Percentiles rank a stretch among this genome's conserved stretches.
Conservation (phyloP, 768 basidiomycete species). For the Lentinula detonsa region DNA sequence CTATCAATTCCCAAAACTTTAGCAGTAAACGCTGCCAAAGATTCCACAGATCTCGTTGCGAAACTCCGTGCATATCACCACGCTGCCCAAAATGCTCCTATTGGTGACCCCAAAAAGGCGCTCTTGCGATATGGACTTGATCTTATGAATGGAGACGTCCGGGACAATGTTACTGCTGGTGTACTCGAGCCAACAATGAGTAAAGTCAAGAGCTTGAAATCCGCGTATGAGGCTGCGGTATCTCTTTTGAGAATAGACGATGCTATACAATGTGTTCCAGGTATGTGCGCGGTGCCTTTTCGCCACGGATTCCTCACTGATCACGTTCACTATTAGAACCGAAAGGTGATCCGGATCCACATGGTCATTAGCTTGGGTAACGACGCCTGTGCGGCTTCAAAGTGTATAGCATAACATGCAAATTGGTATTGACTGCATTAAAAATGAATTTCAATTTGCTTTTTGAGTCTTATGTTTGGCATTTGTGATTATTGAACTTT, state of each 20-base stretch:
- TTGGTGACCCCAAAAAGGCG: slow-evolving; percentile 85
- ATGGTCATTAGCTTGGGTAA: slow-evolving; percentile 52
- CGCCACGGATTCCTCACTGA: slow-evolving; percentile 10
- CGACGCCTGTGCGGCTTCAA: not conserved
- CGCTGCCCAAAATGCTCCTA: slow-evolving; percentile 88
- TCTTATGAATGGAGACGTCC: slow-evolving; percentile 87
- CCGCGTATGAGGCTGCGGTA: slow-evolving; percentile 94
- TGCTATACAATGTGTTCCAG: slow-evolving; percentile 87
- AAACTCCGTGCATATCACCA: slow-evolving; percentile 97
- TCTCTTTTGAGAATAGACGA: slow-evolving; percentile 93
- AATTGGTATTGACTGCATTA: too few species aligned
- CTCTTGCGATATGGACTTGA: slow-evolving; percentile 93
- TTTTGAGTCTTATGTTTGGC: too few species aligned
- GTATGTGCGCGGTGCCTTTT: slow-evolving; percentile 26
- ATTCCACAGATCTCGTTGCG: slow-evolving; percentile 95
- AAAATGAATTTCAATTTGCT: too few species aligned
- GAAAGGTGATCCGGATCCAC: slow-evolving; percentile 65
- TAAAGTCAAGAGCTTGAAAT: slow-evolving; percentile 96
- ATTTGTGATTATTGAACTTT: too few species aligned
- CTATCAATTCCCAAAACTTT: slow-evolving; percentile 95
- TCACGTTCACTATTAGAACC: slow-evolving; percentile 42
- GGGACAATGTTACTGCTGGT: slow-evolving; percentile 92
- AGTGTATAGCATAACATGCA: too few species aligned
- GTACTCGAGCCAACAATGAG: slow-evolving; percentile 95
- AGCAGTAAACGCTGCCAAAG: slow-evolving; percentile 96